Conservation (phyloP, 1,284 basidiomycete genomes). For the Cystobasidium slooffiae region DNA sequence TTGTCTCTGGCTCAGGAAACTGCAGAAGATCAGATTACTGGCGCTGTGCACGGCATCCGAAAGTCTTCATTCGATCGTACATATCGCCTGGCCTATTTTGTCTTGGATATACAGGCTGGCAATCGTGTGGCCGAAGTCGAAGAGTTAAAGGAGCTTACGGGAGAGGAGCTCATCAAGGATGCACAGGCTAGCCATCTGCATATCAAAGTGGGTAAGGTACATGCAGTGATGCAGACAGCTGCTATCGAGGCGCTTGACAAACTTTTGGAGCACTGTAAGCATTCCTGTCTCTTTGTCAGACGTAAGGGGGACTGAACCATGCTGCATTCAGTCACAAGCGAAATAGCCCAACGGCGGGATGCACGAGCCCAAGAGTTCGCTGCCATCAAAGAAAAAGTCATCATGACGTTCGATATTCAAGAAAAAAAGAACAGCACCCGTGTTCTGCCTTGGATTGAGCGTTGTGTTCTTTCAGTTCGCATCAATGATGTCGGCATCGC, state of each 20-base stretch:
- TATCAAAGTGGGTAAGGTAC: constrained; percentile 71
- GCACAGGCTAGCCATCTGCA: constrained; percentile 53
- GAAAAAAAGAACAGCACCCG: constrained; percentile 52
- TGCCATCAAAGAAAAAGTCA: constrained; percentile 75
- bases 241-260: constrained; percentile 86
- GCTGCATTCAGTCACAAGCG: constrained; percentile 61
- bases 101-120: constrained; percentile 67
- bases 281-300: constrained; percentile 54
- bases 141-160: constrained; percentile 37
- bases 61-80: constrained; percentile 57
- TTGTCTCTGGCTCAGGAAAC: constrained; percentile 70
- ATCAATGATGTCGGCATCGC: constrained; percentile 78
- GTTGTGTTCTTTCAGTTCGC: constrained; percentile 68
- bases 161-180: constrained; percentile 32
- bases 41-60: not conserved
- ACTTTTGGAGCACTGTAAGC: constrained; percentile 79
- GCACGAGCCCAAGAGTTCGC: constrained; percentile 74
- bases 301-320: not conserved
- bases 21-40: not conserved
- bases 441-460: constrained; percentile 66
- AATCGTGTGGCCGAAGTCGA: constrained; percentile 49
- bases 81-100: constrained; percentile 78
- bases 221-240: constrained; percentile 88
- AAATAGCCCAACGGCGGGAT: constrained; percentile 72
- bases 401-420: constrained; percentile 73